Percentiles rank a stretch among this genome's conserved stretches.
phyloP scores from a whole-genome alignment of 202 grass and related monocot genomes.

The Hordeum pubiflorum region DNA sequence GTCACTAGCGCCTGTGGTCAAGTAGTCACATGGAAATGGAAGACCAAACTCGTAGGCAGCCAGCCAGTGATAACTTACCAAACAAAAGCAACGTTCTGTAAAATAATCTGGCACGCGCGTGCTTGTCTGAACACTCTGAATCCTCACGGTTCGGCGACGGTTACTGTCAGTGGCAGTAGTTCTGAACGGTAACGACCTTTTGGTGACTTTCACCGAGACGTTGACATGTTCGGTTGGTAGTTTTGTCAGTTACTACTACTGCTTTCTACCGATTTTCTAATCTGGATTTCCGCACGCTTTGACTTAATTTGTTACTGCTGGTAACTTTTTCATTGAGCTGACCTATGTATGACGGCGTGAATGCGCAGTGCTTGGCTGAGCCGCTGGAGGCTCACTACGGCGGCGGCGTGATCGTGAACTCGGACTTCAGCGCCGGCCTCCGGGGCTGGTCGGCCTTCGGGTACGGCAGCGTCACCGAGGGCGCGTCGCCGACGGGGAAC shows the following conservation, averaged over 20 bases:
- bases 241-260: slow-evolving; percentile 12
- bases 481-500: slow-evolving; percentile 32
- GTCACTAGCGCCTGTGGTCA: neutral
- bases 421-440: slow-evolving; percentile 44
- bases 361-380: slow-evolving; percentile 57
- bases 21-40: slow-evolving; percentile 11
- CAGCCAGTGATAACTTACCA: slow-evolving; percentile 20
- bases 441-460: slow-evolving; percentile 50
- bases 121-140: neutral
- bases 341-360: neutral
- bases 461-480: slow-evolving; percentile 11
- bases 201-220: slow-evolving; percentile 23
- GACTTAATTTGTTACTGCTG: neutral
- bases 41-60: neutral
- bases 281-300: neutral
- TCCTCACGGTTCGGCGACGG: neutral
- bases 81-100: slow-evolving; percentile 13
- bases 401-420: slow-evolving; percentile 63
- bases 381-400: slow-evolving; percentile 53
- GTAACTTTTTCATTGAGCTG: neutral
- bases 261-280: neutral
- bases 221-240: slow-evolving; percentile 12
- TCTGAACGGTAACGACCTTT: slow-evolving; percentile 20
- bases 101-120: neutral
- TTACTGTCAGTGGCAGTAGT: neutral